Evolutionary conservation across 345 rosid genomes (phyloP).

Genomic region (Ceriops tagal): DNA sequence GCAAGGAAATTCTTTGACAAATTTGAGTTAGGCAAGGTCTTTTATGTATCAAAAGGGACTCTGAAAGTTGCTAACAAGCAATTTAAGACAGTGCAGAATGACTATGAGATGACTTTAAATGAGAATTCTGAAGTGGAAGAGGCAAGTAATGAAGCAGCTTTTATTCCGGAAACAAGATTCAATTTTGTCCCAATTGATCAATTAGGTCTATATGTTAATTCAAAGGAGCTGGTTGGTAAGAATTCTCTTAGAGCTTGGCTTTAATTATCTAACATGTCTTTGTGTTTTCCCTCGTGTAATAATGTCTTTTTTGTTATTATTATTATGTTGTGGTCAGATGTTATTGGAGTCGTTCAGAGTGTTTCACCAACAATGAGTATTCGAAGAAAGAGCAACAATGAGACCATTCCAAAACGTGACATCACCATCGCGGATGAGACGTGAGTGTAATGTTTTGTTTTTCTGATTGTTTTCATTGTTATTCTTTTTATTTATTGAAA

Average conservation of each 20-base stretch:
- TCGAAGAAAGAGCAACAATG: slow-evolving; percentile 73
- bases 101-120: slow-evolving; percentile 89
- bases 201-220: slow-evolving; percentile 67
- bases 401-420: slow-evolving; percentile 77
- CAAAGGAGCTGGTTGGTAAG: slow-evolving; percentile 77
- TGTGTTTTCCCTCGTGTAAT: background rate
- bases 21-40: slow-evolving; percentile 80
- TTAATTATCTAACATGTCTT: background rate
- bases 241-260: background rate
- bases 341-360: slow-evolving; percentile 84
- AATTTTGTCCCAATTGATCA: slow-evolving; percentile 76
- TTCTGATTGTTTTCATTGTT: background rate
- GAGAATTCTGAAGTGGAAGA: slow-evolving; percentile 87
- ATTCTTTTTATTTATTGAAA: background rate
- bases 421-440: slow-evolving; percentile 78
- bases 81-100: slow-evolving; percentile 81
- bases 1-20: slow-evolving; percentile 71
- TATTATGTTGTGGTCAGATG: slow-evolving; percentile 36
- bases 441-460: slow-evolving; percentile 25
- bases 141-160: slow-evolving; percentile 56
- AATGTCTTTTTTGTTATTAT: background rate
- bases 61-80: slow-evolving; percentile 86
- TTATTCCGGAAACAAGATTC: slow-evolving; percentile 77
- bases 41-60: slow-evolving; percentile 75
- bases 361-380: slow-evolving; percentile 77